Evolutionary conservation across 2,329 filamentous ascomycete genomes (phyloP).

Genomic region (Colletotrichum sp.): DNA sequence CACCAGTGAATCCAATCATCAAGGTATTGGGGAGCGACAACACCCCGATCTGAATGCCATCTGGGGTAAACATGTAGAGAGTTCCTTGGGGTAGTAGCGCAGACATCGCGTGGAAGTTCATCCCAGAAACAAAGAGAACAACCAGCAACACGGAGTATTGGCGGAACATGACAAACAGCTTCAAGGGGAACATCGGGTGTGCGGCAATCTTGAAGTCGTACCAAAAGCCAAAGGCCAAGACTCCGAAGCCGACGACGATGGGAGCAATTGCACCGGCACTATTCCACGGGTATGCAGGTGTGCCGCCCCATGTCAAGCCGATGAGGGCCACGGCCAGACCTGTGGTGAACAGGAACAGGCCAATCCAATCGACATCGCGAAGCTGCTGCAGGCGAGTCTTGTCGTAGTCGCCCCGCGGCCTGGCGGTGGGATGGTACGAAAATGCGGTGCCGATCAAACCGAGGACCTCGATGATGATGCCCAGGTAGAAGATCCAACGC

Average conservation of each 20-base stretch:
- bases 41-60: slow-evolving; percentile 30
- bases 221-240: slow-evolving; percentile 22
- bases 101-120: slow-evolving; percentile 32
- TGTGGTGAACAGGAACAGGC: slow-evolving; percentile 24
- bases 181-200: slow-evolving; percentile 28
- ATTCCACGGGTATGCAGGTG: slow-evolving; percentile 12
- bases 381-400: slow-evolving; percentile 33
- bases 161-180: slow-evolving; percentile 32
- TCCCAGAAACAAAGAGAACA: slow-evolving; percentile 34
- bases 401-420: slow-evolving; percentile 31
- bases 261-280: slow-evolving; percentile 22
- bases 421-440: slow-evolving; percentile 31
- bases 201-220: slow-evolving; percentile 28
- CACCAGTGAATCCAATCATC: slow-evolving; percentile 10
- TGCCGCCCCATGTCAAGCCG: slow-evolving; percentile 25
- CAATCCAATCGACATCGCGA: slow-evolving; percentile 34
- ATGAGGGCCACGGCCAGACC: slow-evolving; percentile 26
- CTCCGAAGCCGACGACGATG: slow-evolving; percentile 23
- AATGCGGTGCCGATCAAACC: slow-evolving; percentile 27
- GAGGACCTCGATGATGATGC: slow-evolving; percentile 29
- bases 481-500: slow-evolving; percentile 32
- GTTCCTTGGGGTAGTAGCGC: slow-evolving; percentile 32
- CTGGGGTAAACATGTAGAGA: slow-evolving; percentile 34
- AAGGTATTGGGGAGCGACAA: slow-evolving; percentile 7
- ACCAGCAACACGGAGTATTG: slow-evolving; percentile 34